Evolutionary conservation across 805 yeast genomes (phyloP).

Genomic region (Saccharomycopsis sp.): DNA sequence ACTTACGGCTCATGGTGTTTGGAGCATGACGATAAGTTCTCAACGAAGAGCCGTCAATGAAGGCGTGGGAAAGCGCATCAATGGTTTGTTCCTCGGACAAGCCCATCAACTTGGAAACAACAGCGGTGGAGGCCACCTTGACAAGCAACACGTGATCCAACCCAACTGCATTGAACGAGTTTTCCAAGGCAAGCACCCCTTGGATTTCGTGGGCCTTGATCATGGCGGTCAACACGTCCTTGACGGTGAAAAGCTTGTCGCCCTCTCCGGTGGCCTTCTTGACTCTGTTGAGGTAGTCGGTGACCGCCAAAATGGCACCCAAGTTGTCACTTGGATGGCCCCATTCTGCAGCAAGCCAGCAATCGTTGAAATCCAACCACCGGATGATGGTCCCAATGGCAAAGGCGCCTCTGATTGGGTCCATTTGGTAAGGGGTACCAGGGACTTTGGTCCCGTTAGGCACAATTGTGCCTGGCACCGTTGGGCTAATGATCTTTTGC

Average conservation of each 20-base stretch:
- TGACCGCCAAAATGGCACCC: slow-evolving; percentile 51
- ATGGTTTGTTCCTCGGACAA: slow-evolving; percentile 40
- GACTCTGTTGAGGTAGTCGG: slow-evolving; percentile 44
- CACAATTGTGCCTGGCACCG: slow-evolving; percentile 47
- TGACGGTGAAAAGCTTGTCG: slow-evolving; percentile 37
- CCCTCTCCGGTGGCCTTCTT: slow-evolving; percentile 32
- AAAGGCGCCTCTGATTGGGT: slow-evolving; percentile 53
- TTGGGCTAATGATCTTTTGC: slow-evolving; percentile 40
- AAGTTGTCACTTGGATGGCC: slow-evolving; percentile 58
- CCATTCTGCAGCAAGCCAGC: slow-evolving; percentile 67
- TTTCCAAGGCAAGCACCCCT: slow-evolving; percentile 49
- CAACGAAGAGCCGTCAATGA: slow-evolving; percentile 50
- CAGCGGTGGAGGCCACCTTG: slow-evolving; percentile 53
- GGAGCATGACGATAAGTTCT: slow-evolving; percentile 60
- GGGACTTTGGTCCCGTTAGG: slow-evolving; percentile 48
- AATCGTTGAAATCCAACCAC: slow-evolving; percentile 55
- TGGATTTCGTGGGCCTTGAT: slow-evolving; percentile 58
- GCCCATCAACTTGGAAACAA: slow-evolving; percentile 47
- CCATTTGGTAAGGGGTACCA: slow-evolving; percentile 42
- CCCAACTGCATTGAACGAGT: slow-evolving; percentile 52
- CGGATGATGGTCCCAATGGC: slow-evolving; percentile 47
- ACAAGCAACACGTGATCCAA: slow-evolving; percentile 52
- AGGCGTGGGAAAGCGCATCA: slow-evolving; percentile 50
- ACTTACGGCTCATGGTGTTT: slow-evolving; percentile 52
- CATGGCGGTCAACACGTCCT: slow-evolving; percentile 47